Evolutionary conservation across 805 yeast species (phyloP).

Genomic region (Naumovozyma castellii): DNA sequence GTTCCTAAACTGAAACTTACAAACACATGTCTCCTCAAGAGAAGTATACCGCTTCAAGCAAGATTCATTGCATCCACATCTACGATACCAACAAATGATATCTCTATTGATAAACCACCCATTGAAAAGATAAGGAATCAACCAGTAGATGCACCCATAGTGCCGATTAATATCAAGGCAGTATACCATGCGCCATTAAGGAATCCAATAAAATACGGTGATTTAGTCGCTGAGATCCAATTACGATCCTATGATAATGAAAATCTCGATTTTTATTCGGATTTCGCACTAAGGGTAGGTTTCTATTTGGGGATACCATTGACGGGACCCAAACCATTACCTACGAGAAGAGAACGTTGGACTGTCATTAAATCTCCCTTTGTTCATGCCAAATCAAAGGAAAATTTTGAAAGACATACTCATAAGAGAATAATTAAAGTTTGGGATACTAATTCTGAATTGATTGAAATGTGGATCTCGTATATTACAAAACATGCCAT

Average conservation of each 20-base stretch:
- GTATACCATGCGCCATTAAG: conserved; percentile 73
- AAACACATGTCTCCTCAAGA: neutral
- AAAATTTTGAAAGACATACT: conserved; percentile 85
- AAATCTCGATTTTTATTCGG: conserved; percentile 65
- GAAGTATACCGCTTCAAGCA: neutral
- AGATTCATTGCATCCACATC: conserved; percentile 11
- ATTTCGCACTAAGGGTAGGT: conserved; percentile 84
- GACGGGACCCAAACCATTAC: conserved; percentile 58
- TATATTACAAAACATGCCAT: conserved; percentile 67
- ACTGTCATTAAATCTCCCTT: conserved; percentile 91
- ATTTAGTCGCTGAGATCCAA: conserved; percentile 67
- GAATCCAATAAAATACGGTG: conserved; percentile 57
- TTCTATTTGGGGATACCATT: conserved; percentile 84
- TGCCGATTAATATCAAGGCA: conserved; percentile 79
- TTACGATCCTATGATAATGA: conserved; percentile 64
- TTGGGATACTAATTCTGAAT: conserved; percentile 80
- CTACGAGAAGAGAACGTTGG: conserved; percentile 74
- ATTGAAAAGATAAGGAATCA: neutral
- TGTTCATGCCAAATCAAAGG: conserved; percentile 88
- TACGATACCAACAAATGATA: conserved; percentile 1
- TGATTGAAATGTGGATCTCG: conserved; percentile 72
- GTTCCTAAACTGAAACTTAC: neutral
- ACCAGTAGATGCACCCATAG: conserved; percentile 2
- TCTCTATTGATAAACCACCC: too few species aligned
- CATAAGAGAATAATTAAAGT: conserved; percentile 63